A percentile compares a stretch with the other conserved stretches of the same genome.
phyloP scores from a whole-genome alignment of 129 eudicot genomes.

The Lactuca sativa region DNA sequence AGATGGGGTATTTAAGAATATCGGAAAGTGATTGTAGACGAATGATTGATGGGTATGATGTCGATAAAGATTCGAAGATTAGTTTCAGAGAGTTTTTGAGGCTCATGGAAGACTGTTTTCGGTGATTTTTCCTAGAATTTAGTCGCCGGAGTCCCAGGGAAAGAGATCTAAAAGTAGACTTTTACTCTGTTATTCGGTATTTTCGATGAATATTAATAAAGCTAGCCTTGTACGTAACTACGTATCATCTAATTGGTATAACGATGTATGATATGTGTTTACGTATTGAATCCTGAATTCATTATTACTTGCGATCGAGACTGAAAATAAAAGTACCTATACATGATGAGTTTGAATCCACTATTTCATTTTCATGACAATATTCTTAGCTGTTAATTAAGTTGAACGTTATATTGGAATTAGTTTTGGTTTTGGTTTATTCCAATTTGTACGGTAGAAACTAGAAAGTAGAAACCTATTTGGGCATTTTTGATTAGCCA shows the following conservation, averaged over 20 bases:
- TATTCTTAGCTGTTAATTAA: background rate
- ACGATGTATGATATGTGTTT: background rate
- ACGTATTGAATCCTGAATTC: background rate
- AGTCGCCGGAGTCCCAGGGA: background rate
- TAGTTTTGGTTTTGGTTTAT: background rate
- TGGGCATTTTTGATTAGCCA: background rate
- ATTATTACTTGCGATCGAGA: no score
- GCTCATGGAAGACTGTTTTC: constrained; percentile 45
- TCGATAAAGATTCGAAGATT: constrained; percentile 44
- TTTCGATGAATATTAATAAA: background rate
- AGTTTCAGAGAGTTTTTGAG: constrained; percentile 60
- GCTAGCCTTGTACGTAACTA: background rate
- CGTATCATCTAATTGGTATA: background rate
- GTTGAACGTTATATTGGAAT: background rate
- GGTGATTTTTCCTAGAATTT: constrained; percentile 18
- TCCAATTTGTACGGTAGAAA: background rate
- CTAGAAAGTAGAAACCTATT: background rate
- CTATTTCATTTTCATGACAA: background rate
- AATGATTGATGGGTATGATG: constrained; percentile 59
- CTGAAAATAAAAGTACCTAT: no score
- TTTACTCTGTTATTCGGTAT: background rate
- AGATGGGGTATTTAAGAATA: constrained; percentile 40
- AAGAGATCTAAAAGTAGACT: background rate
- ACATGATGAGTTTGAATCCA: no score
- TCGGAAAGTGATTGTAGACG: constrained; percentile 40